A percentile compares a stretch with the other conserved stretches of the same genome.
Conservation (phyloP, 163 green algal genomes). For the Chlamydomonas reinhardtii region DNA sequence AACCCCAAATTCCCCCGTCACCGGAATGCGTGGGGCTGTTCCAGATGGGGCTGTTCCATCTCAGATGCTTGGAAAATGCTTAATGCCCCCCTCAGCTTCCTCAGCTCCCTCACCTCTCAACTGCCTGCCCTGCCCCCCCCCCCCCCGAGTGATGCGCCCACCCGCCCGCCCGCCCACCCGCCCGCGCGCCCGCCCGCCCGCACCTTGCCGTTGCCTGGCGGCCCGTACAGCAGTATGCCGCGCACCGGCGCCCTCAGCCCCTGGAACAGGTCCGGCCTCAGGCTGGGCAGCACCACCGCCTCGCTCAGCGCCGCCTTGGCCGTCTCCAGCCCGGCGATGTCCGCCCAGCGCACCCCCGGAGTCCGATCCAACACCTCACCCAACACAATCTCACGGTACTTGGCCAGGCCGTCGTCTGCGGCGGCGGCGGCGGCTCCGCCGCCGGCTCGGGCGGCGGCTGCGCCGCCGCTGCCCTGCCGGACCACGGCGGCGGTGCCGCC, state of each 20-base stretch:
- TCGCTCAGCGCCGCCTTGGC: constrained; percentile 84
- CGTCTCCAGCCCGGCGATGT: constrained; percentile 74
- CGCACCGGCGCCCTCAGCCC: constrained; percentile 85
- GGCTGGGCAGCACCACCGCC: constrained; percentile 76
- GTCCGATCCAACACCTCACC: constrained; percentile 78
- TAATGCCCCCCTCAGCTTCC: too few species aligned
- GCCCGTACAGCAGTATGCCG: constrained; percentile 91
- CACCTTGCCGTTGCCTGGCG: constrained; percentile 79
- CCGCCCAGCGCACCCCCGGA: constrained; percentile 75
- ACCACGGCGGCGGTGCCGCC: too few species aligned
- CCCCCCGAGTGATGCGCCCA: too few species aligned
- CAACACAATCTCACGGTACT: constrained; percentile 44
- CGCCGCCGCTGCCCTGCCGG: background rate
- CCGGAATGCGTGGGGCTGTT: too few species aligned
- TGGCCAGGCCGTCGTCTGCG: constrained; percentile 47
- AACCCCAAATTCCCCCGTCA: too few species aligned
- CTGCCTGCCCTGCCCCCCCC: too few species aligned
- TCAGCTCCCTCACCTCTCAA: too few species aligned
- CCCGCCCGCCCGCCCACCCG: background rate
- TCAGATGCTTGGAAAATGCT: too few species aligned
- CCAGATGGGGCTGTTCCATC: too few species aligned
- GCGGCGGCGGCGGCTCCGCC: background rate
- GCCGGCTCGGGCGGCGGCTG: background rate
- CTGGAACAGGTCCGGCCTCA: constrained; percentile 78
- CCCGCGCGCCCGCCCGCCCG: background rate